Base-by-base conservation (phyloP, 192 early-diverging fungal species). In the Coemansia asiatica region DNA sequence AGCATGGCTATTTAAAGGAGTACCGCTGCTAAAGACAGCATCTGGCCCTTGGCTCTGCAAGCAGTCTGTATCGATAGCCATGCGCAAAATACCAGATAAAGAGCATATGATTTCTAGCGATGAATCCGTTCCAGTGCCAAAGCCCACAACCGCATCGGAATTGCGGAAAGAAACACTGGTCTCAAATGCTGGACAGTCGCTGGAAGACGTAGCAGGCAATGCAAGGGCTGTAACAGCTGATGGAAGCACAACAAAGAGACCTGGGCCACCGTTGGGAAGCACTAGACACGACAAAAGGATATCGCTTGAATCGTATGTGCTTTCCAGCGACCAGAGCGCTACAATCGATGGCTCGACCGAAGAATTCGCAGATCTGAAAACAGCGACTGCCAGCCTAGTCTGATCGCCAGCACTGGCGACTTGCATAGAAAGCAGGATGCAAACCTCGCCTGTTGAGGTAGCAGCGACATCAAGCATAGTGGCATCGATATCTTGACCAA, bases 81-180 rank as follows among this genome's bases (percentile, higher is more conserved):
- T 50, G 25, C 64, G 70, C 47, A 79, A n/a, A 27, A 83, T 63
- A 4, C 82, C 82, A 1, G 73, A 63, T 26, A 65, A 36, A 0
- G 50, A 22, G 60, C 76, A 76, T n/a, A 61, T 31, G 33, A 83
- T 6, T 9, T 56, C 26, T n/a, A 83, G 48, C 23, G 48, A 35
- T 63, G 50, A 59, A 18, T 72, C 74, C 0, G 65, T 35, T 0
- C 33, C 61, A 13, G 55, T 35, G 26, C 60, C 26, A 31, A 63
- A 53, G 1, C 69, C 78, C 56, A 72, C 21, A 4, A 79, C 50
- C 15, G 67, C 29, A 33, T 67, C 70, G 25, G 50, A 56, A 4
- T 62, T 54, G 21, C 73, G 73, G 49, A 83, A 67, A 4, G 54
- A 44, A 22, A 83, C 49, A 10, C 33, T 26, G 50, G 75, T 71